Conservation (phyloP, 2,329 filamentous ascomycete species). For the Alternaria arborescens region DNA sequence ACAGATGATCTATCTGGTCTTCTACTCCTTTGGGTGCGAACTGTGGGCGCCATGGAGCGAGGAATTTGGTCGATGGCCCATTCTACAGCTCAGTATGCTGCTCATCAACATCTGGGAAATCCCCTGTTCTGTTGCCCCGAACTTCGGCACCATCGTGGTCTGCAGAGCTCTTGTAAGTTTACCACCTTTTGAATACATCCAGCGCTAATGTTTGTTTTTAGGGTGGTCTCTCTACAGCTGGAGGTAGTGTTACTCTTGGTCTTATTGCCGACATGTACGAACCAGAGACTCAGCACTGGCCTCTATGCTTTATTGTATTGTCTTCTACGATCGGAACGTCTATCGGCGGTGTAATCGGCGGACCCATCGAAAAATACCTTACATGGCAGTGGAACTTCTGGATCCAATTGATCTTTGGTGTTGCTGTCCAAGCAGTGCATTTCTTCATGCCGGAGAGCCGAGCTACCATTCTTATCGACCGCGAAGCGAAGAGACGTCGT, state of each 20-base stretch:
- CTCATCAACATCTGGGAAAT: conserved; percentile 72
- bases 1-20: conserved; percentile 67
- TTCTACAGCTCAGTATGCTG: conserved; percentile 68
- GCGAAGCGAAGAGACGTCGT: conserved; percentile 76
- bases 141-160: conserved; percentile 72
- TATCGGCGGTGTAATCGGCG: conserved; percentile 74
- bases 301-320: conserved; percentile 64
- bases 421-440: conserved; percentile 71
- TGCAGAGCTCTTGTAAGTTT: conserved; percentile 65
- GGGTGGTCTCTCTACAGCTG: conserved; percentile 60
- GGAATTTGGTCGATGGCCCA: conserved; percentile 70
- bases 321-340: conserved; percentile 70
- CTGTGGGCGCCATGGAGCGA: conserved; percentile 83
- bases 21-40: conserved; percentile 86
- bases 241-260: conserved; percentile 69
- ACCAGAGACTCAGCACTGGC: conserved; percentile 66
- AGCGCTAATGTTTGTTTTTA: conserved; percentile 54
- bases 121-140: conserved; percentile 66
- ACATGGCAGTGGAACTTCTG: conserved; percentile 80
- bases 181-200: conserved; percentile 61
- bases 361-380: conserved; percentile 58
- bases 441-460: conserved; percentile 76
- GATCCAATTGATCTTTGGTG: conserved; percentile 83
- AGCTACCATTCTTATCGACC: conserved; percentile 76
- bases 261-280: conserved; percentile 70